A percentile compares a stretch with the other conserved stretches of the same genome.
These are phyloP conservation scores for Letharia lupina DNA, from an alignment of 495 filamentous ascomycete species.

Conservation along the genomic window DNA sequence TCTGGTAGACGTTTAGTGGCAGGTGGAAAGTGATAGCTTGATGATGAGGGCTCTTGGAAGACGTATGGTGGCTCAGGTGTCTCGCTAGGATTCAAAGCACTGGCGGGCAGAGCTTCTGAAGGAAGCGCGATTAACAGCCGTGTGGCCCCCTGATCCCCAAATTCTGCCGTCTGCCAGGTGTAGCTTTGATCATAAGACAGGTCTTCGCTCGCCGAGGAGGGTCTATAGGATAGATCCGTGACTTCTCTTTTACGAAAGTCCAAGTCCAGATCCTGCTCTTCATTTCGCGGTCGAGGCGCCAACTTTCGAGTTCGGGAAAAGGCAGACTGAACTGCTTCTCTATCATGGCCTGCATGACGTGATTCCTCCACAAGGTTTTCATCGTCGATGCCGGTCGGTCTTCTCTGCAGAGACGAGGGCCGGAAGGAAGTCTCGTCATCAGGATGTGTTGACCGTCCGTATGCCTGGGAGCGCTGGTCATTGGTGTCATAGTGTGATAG, in stretches of 20 bases:
- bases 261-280: background rate
- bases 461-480: background rate
- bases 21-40: background rate
- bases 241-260: background rate
- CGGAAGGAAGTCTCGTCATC: background rate
- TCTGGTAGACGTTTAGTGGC: background rate
- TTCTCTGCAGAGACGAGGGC: background rate
- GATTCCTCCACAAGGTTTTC: background rate
- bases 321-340: background rate
- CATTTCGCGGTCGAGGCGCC: background rate
- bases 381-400: constrained; percentile 4
- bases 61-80: constrained; percentile 1
- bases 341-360: background rate
- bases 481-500: background rate
- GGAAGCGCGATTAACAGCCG: background rate
- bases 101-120: constrained; percentile 2
- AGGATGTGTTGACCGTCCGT: background rate
- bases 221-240: background rate
- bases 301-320: background rate
- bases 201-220: background rate
- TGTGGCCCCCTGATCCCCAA: background rate
- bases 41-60: background rate
- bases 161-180: background rate
- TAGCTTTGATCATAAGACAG: background rate
- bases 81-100: constrained; percentile 5